Evolutionary conservation across 768 basidiomycete species (phyloP), one percentile per base, ranked within the genome.

Genomic region (Pulveroboletus sp.): DNA sequence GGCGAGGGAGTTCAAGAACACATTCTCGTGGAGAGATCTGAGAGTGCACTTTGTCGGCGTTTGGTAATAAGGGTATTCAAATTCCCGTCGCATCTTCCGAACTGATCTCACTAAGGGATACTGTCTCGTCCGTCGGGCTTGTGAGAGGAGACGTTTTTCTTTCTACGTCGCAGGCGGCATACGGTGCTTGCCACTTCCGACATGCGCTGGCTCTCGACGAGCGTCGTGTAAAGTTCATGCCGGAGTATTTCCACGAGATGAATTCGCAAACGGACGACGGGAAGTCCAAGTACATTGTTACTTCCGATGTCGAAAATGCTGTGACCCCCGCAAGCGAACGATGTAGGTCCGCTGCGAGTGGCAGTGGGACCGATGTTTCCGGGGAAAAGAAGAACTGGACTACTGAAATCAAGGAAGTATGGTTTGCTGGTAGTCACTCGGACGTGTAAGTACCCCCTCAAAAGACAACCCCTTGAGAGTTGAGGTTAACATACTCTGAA

Each of bases 181-280:
- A 70, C 9, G 76, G 77, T 51, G 77, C 83, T 34, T 72, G 72
- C 6, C 74, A 77, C 14, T 82, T 85, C 64, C 74, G 85, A 16
- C 85, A 87, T 40, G 83, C 82, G 1, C 60, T 86, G 11, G 65
- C 83, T 3, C 74, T 87, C n/a, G 82, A 85, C 40, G 83, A 85
- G 47, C 75, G 71, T 5, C 74, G 82, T 2, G 70, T 77, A 44
- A 82, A 81, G 62, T 84, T 83, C 62, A 77, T 81, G 50, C 71
- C 75, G 21, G 48, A 65, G n/a, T 71, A 73, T 42, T 52, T 68
- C 40, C 60, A 58, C 10, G 63, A 70, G 53, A 57, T 56, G 54
- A 69, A 60, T 31, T 45, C 54, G 9, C 50, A 45, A 64, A 37
- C 41, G 12, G 16, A 52, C 42, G 24, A 51, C 49, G 23, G 35